Percentiles rank a stretch among this genome's conserved stretches.
These are phyloP conservation scores for Gastrodia elata DNA, from an alignment of 106 monocot species.

Conservation along the genomic window DNA sequence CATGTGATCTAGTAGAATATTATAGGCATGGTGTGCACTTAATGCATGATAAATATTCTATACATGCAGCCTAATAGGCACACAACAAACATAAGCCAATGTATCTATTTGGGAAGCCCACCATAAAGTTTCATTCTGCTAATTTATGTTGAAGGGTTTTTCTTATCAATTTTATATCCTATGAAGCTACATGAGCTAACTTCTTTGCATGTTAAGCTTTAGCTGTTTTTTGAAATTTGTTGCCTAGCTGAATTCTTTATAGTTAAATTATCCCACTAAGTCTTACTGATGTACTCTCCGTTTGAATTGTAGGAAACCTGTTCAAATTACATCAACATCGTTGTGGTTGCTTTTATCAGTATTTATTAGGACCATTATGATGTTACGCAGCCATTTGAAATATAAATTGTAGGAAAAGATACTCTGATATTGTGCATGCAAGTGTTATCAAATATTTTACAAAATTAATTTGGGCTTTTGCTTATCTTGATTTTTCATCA, in stretches of 20 bases:
- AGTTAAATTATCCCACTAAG: background rate
- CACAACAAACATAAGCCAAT: background rate
- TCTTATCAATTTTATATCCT: background rate
- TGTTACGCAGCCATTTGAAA: background rate
- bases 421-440: background rate
- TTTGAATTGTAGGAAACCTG: background rate
- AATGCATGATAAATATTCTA: too few species aligned
- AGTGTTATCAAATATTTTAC: background rate
- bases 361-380: background rate
- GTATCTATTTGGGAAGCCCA: background rate
- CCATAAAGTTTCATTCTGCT: background rate
- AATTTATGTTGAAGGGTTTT: background rate
- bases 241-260: background rate
- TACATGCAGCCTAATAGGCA: too few species aligned
- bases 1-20: too few species aligned
- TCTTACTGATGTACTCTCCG: background rate
- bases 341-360: background rate
- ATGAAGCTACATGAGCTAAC: background rate
- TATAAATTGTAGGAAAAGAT: background rate
- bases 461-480: background rate
- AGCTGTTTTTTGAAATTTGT: background rate
- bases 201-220: background rate
- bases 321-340: background rate
- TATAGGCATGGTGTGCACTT: too few species aligned
- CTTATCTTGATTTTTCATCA: background rate